phyloP scores from a whole-genome alignment of 2,329 filamentous ascomycete species.

The Fusarium siculi region DNA sequence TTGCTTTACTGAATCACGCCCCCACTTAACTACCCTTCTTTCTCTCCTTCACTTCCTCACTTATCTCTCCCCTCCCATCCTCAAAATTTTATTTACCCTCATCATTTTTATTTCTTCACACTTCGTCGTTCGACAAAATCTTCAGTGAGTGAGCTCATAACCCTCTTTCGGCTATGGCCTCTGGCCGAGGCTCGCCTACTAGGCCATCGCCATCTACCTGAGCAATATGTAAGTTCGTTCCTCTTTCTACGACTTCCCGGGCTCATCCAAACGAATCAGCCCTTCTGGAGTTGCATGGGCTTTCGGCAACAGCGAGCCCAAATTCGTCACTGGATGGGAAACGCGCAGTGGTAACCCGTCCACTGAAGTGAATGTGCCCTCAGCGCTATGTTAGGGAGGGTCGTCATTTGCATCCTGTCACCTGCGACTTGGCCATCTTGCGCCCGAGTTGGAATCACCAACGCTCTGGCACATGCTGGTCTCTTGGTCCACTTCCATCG shows the following conservation, averaged over 20 bases:
- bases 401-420: no score
- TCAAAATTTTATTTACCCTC: background rate
- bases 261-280: background rate
- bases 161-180: background rate
- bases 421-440: no score
- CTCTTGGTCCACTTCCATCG: no score
- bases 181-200: background rate
- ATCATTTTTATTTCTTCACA: background rate
- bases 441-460: no score
- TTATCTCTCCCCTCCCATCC: background rate
- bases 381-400: background rate
- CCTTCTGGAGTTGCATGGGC: background rate
- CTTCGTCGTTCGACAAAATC: background rate
- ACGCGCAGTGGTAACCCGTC: background rate
- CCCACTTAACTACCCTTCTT: background rate
- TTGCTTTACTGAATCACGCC: background rate
- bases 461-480: no score
- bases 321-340: background rate
- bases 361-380: background rate
- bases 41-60: background rate
- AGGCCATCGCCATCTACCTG: background rate
- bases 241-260: background rate
- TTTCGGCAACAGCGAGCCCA: background rate
- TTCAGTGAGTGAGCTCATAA: background rate
- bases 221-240: background rate